Evolutionary conservation across 345 rosid genomes (phyloP).

Genomic region (Eutrema japonicum): DNA sequence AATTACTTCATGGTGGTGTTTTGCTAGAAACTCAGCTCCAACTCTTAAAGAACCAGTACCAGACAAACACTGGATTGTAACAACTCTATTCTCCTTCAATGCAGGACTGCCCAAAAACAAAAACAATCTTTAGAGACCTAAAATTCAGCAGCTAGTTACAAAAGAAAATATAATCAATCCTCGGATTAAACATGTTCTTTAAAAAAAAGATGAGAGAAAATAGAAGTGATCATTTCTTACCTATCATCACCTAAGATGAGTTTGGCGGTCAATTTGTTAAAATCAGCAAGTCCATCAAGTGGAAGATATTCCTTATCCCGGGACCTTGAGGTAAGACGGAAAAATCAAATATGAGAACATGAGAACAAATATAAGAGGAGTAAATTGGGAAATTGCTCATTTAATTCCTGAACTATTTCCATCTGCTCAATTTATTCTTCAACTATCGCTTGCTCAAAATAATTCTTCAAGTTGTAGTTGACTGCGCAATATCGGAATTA

Average conservation of each 20-base stretch:
- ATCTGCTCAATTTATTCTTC: too few species aligned
- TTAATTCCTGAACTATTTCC: too few species aligned
- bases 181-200: not conserved
- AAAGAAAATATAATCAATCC: not conserved
- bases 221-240: slow-evolving; percentile 40
- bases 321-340: slow-evolving; percentile 46
- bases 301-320: slow-evolving; percentile 89
- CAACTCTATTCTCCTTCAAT: slow-evolving; percentile 63
- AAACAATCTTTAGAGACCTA: not conserved
- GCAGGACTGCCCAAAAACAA: slow-evolving; percentile 59
- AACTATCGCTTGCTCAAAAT: too few species aligned
- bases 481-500: too few species aligned
- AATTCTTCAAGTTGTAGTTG: too few species aligned
- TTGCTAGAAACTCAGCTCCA: slow-evolving; percentile 90
- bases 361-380: not conserved
- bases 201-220: not conserved
- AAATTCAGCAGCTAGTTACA: not conserved
- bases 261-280: slow-evolving; percentile 79
- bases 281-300: slow-evolving; percentile 75
- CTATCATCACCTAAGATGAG: slow-evolving; percentile 80
- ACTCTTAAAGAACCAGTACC: slow-evolving; percentile 95
- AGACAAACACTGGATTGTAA: slow-evolving; percentile 83
- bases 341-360: not conserved
- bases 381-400: too few species aligned
- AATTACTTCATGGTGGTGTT: slow-evolving; percentile 60